These are phyloP conservation scores for Bipolaris bicolor DNA, from an alignment of 2,329 filamentous ascomycete genomes.

Conservation along the genomic window DNA sequence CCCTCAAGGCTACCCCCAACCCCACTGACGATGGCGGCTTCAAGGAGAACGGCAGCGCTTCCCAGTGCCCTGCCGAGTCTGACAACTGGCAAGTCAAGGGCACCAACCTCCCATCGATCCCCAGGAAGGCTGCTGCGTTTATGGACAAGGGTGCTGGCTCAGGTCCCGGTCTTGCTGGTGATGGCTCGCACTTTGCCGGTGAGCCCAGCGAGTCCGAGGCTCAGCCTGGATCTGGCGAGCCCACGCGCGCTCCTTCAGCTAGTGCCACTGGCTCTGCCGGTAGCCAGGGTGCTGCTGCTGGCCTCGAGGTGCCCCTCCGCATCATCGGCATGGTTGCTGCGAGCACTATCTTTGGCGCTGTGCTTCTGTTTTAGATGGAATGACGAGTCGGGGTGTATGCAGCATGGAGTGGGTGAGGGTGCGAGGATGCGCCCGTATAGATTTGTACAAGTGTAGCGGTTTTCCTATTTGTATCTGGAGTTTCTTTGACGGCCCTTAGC, in stretches of 20 bases:
- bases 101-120: conserved; percentile 63
- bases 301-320: conserved; percentile 36
- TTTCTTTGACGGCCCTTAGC: conserved; percentile 5
- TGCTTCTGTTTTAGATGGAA: conserved; percentile 37
- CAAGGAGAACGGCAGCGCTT: conserved; percentile 60
- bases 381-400: background rate
- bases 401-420: background rate
- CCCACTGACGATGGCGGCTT: conserved; percentile 64
- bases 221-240: conserved; percentile 35
- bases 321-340: conserved; percentile 40
- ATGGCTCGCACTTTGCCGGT: conserved; percentile 48
- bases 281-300: conserved; percentile 26
- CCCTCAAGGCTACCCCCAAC: conserved; percentile 57
- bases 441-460: conserved; percentile 12
- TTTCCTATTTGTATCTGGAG: conserved; percentile 10
- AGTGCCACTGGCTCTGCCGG: conserved; percentile 14
- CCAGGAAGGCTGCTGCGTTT: conserved; percentile 60
- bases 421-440: conserved; percentile 6
- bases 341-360: conserved; percentile 41
- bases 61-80: conserved; percentile 60
- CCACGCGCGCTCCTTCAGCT: conserved; percentile 31
- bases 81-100: conserved; percentile 62
- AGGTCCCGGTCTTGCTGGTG: conserved; percentile 61
- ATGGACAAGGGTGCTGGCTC: conserved; percentile 63
- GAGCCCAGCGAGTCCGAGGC: conserved; percentile 37